A percentile compares a stretch with the other conserved stretches of the same genome.
phyloP scores from a whole-genome alignment of 371 early-diverging fungal species.

The Polyrhizophydium stewartii region DNA sequence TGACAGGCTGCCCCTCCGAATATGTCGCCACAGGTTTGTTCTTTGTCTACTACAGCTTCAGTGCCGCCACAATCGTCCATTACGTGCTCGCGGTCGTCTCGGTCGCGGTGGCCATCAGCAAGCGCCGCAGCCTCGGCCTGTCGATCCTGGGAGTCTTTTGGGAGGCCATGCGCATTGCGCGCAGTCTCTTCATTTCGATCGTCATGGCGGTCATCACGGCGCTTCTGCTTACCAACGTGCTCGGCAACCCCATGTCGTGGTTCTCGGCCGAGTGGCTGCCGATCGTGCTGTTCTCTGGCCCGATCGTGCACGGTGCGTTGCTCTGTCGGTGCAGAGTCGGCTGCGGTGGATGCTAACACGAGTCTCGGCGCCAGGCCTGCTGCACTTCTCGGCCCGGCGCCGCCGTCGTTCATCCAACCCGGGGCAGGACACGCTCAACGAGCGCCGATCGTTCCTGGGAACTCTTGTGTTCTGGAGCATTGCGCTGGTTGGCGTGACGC shows the following conservation, averaged over 20 bases:
- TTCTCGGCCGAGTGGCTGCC: constrained; percentile 61
- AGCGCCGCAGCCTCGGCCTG: not conserved
- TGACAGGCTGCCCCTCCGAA: not conserved
- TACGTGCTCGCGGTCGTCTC: constrained; percentile 25
- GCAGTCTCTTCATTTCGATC: constrained; percentile 7
- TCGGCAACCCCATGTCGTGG: constrained; percentile 61
- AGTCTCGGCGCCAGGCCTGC: not conserved
- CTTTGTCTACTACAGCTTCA: constrained; percentile 60
- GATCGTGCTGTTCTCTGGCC: constrained; percentile 50
- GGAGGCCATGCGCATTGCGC: constrained; percentile 2
- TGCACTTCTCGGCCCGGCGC: not conserved
- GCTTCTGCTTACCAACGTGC: constrained; percentile 39
- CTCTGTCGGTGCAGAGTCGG: constrained; percentile 3
- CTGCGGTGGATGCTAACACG: no score
- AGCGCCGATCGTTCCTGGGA: constrained; percentile 29
- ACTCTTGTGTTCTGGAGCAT: constrained; percentile 32
- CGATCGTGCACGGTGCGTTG: constrained; percentile 39
- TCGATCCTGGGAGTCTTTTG: not conserved
- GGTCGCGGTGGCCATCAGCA: constrained; percentile 22
- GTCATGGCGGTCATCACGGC: constrained; percentile 24
- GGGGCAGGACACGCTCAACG: constrained; percentile 19
- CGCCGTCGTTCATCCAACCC: not conserved
- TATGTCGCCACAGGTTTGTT: constrained; percentile 6
- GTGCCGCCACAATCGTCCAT: constrained; percentile 46
- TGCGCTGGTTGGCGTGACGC: constrained; percentile 37